phyloP scores from a whole-genome alignment of 1,284 basidiomycete genomes.

The Cryptococcus depauperatus region DNA sequence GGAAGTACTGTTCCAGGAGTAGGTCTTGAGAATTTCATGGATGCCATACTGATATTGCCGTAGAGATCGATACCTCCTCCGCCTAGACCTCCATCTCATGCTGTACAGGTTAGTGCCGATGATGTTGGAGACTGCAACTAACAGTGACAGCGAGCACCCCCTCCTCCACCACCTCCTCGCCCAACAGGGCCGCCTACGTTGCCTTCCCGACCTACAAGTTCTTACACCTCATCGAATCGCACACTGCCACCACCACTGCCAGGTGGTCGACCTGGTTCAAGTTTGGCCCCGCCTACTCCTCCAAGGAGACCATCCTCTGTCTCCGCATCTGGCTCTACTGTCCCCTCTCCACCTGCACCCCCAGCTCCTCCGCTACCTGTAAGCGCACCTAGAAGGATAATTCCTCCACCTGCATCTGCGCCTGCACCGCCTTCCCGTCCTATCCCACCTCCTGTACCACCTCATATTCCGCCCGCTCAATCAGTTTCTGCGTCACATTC shows the following conservation, averaged over 20 bases:
- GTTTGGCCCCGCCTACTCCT: constrained; percentile 20
- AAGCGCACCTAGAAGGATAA: constrained; percentile 7
- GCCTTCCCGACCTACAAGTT: constrained; percentile 25
- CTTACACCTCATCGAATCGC: constrained; percentile 17
- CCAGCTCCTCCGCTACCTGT: constrained; percentile 14
- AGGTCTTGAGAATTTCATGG: constrained; percentile 2
- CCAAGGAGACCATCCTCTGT: constrained; percentile 21
- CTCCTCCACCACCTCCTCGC: constrained; percentile 32
- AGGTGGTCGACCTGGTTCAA: background rate
- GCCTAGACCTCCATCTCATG: constrained; percentile 44
- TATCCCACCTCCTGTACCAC: constrained; percentile 8
- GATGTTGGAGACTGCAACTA: background rate
- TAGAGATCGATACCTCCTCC: constrained; percentile 34
- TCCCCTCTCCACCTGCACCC: constrained; percentile 23
- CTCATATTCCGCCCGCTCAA: constrained; percentile 11
- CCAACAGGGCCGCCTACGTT: constrained; percentile 40
- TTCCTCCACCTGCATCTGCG: constrained; percentile 14
- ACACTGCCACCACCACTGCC: constrained; percentile 23
- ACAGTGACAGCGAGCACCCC: constrained; percentile 38
- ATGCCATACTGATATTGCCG: background rate
- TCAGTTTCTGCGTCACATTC: constrained; percentile 8
- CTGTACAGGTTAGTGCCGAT: constrained; percentile 34
- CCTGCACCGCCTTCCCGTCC: constrained; percentile 12
- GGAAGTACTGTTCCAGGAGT: constrained; percentile 25
- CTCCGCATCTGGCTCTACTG: constrained; percentile 48